Evolutionary conservation across 257 asterid genomes (phyloP), one percentile per base, ranked within the genome.

Genomic region (Leptodermis oblonga): DNA sequence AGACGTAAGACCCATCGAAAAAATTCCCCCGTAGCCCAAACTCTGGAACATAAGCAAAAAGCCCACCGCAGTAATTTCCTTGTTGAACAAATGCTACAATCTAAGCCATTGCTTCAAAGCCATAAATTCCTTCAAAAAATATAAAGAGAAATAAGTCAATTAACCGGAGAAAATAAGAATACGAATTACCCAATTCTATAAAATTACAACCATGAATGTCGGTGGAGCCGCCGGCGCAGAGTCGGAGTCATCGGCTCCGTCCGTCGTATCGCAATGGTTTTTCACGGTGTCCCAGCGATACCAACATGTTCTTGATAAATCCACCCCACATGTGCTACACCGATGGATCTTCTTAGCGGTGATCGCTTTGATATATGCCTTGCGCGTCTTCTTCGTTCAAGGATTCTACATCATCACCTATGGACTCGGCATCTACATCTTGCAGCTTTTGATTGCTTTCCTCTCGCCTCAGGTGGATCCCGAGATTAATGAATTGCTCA

Each of bases 391-490:
- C 81, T 1, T 89, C 7, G 76, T 91, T 10, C 79, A 91, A 81
- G 99, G 98, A 2, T 92, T 86, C 95, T 94, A 94, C 78, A 80
- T 94, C 86, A 82, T 92, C 74, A 89, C 99, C 23, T 94, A 94
- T 77, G 99, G 86, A 0, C 80, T 94, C 52, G 99, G 97, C 20
- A 94, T 94, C 81, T 92, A 91, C 76, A 68, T 91, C 81, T 82
- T 94, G 70, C 99, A 94, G 85, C 88, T 94, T 68, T 72, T 94
- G 76, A 89, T 94, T 51, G 98, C 98, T 26, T 94, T 94, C 68
- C 82, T 94, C 26, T 91, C 99, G 61, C 99, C 98, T 51, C 97
- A 91, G 85, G 97, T 94, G 51, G 99, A 94, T 78, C 99, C 99
- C n/a, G 96, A 94, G 87, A 77, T 87, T 79, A 86, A 91, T 71